Evolutionary conservation across 129 eudicot species (phyloP), one percentile per base, ranked within the genome.

Genomic region (Artemisia argyi): DNA sequence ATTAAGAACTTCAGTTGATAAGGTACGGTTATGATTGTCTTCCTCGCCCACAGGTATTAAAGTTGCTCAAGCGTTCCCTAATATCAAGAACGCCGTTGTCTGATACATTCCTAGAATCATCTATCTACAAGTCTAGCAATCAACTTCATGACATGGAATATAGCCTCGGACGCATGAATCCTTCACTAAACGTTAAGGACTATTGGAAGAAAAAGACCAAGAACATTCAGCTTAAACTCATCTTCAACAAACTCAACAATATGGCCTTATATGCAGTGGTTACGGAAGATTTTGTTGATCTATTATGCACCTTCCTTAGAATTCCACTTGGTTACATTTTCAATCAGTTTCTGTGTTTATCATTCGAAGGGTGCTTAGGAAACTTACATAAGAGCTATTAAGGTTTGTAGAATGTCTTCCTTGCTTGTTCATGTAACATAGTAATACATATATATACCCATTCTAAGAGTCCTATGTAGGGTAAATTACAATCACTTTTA

Each of bases 51-150:
- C 44, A 80, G 83, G 57, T 80, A 61, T 44, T 80, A 15, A 70
- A 68, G 13, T 63, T 80, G 76, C 83, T 80, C 52, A 62, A 62
- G 53, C 46, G 64, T 47, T 80, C 79, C 5, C 16, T 74, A 9
- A 65, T 15, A 55, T 80, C 80, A 61, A 80, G 49, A 51, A 67
- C 68, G 0, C 76, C 83, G 1, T 66, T 78, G 35, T 62, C 82
- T 0, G 78, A 78, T 0, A 49, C 69, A 74, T 55, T 78, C 58
- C 13, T 78, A 47, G n/a, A 44, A 32, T 17, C 74, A 17, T 11
- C 74, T 54, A 51, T 13, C 30, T 11, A 68, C 61, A 68, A 67
- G 20, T 68, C 73, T 24, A 5, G 47, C 63, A 30, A n/a, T 32
- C 51, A 69, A 69, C 51, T 16, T 17, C 13, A 28, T 69, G 7